Conservation (phyloP, 129 eudicot species). For the Apium graveolens region DNA sequence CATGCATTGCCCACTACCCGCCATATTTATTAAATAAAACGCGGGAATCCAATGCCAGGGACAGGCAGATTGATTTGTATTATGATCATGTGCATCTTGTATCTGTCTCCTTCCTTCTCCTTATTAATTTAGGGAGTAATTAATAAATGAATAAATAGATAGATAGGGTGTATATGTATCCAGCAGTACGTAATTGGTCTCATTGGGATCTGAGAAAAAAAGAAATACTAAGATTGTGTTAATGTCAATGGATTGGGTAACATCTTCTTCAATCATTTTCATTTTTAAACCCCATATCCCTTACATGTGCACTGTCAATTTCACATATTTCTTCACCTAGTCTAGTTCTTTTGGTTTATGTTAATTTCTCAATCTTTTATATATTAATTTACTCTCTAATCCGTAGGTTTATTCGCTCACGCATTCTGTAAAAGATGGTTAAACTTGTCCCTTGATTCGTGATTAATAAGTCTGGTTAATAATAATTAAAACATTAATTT, state of each 20-base stretch:
- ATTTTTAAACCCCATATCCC: background rate
- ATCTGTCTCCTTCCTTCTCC: conserved; percentile 1
- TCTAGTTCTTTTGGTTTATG: background rate
- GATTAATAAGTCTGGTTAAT: no score
- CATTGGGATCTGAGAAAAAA: background rate
- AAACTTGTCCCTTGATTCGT: no score
- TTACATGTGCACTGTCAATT: background rate
- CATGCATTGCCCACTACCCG: background rate
- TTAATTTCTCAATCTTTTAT: background rate
- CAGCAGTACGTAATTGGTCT: background rate
- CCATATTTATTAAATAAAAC: background rate
- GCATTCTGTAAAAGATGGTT: no score
- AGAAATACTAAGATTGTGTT: background rate
- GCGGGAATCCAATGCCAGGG: conserved; percentile 9
- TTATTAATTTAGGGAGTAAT: no score
- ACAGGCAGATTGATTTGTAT: background rate
- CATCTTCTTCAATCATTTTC: conserved; percentile 2
- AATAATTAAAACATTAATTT: no score
- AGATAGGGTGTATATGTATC: background rate
- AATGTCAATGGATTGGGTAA: background rate
- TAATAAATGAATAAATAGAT: background rate
- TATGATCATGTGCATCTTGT: background rate
- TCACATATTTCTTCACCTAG: no score
- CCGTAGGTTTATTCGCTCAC: no score
- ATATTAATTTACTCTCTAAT: no score